A percentile compares a stretch with the other conserved stretches of the same genome.
Conservation (phyloP, 2,329 filamentous ascomycete species). For the Aspergillus proliferans region DNA sequence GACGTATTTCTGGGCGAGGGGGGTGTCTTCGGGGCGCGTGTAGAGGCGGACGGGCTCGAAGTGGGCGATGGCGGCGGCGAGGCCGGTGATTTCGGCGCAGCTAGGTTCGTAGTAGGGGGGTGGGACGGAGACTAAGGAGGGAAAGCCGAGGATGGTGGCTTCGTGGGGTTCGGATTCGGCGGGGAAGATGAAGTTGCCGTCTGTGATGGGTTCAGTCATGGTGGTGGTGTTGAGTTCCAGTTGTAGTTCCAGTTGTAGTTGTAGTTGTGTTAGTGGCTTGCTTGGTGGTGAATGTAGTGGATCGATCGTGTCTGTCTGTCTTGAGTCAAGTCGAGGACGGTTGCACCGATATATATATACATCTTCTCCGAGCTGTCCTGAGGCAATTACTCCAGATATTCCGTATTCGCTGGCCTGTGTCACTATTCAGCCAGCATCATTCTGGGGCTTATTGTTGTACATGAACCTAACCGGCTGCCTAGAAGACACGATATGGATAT, state of each 20-base stretch:
- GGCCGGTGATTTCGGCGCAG: conserved; percentile 10
- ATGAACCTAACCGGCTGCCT: not conserved
- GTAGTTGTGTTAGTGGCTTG: not conserved
- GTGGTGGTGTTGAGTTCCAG: not conserved
- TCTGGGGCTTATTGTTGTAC: not conserved
- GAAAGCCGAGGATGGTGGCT: conserved; percentile 6
- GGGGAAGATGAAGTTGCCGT: not conserved
- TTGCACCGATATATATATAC: not conserved
- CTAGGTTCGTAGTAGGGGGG: conserved; percentile 2
- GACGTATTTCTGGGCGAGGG: conserved; percentile 7
- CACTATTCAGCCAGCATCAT: not conserved
- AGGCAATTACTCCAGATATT: not conserved
- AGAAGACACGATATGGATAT: not conserved
- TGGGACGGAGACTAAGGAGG: conserved; percentile 4
- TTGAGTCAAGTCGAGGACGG: not conserved
- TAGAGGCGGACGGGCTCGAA: conserved; percentile 21
- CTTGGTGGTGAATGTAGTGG: not conserved
- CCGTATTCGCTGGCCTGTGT: not conserved
- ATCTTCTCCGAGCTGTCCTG: not conserved
- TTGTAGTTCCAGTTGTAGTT: not conserved
- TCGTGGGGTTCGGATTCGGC: conserved; percentile 2
- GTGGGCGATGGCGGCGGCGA: conserved; percentile 12
- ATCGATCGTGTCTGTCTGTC: not conserved
- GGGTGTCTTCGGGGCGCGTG: conserved; percentile 13
- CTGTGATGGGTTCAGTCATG: not conserved